Conservation (phyloP, 768 basidiomycete genomes). For the Agrocybe praecox region DNA sequence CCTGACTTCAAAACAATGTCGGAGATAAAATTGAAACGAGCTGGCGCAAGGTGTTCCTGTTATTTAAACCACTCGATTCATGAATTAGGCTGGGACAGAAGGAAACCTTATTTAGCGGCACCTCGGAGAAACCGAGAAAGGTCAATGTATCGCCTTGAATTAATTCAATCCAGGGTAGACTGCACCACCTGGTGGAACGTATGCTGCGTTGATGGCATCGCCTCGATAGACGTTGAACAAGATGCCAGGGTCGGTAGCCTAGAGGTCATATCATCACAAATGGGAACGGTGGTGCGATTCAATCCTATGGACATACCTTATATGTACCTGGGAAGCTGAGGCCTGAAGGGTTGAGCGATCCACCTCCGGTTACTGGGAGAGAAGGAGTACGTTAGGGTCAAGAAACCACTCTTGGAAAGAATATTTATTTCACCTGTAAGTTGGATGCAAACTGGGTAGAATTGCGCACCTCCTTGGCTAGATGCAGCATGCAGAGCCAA, state of each 20-base stretch:
- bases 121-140: too few relatives aligned
- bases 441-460: constrained; percentile 44
- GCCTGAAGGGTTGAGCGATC: constrained; percentile 35
- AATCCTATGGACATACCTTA: constrained; percentile 17
- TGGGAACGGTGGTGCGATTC: background rate
- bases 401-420: background rate
- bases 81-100: too few relatives aligned
- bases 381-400: background rate
- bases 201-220: constrained; percentile 33
- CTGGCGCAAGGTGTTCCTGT: too few relatives aligned
- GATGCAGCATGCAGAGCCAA: constrained; percentile 37
- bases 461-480: constrained; percentile 36
- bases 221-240: constrained; percentile 35
- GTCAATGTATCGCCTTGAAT: too few relatives aligned
- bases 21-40: too few relatives aligned
- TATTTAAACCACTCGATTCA: too few relatives aligned
- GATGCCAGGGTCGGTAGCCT: constrained; percentile 29
- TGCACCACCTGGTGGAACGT: background rate
- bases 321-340: constrained; percentile 40
- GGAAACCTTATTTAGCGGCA: too few relatives aligned
- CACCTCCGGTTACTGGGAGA: constrained; percentile 34
- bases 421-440: constrained; percentile 24
- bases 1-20: too few relatives aligned
- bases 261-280: constrained; percentile 7
- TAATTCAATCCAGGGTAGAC: background rate